Evolutionary conservation across 345 rosid species (phyloP), one percentile per base, ranked within the genome.

Genomic region (Ricinus communis): DNA sequence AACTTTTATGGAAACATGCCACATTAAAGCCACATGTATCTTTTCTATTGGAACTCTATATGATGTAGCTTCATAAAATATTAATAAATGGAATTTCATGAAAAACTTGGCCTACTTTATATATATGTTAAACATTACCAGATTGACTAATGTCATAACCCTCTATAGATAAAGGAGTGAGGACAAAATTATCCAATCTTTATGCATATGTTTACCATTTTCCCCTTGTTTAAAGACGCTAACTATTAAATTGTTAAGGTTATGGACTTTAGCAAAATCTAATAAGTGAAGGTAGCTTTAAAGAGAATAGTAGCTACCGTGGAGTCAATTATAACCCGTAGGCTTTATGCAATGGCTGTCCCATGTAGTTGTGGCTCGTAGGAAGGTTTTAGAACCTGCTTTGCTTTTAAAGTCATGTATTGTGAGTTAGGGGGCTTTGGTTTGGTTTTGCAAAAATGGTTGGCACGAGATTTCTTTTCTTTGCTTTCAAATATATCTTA

Each of bases 61-160:
- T n/a, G n/a, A n/a, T n/a, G n/a, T n/a, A n/a, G n/a, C n/a, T n/a
- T n/a, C n/a, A n/a, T n/a, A n/a, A n/a, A n/a, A n/a, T n/a, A n/a
- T n/a, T n/a, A n/a, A n/a, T n/a, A n/a, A n/a, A n/a, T n/a, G n/a
- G n/a, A n/a, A n/a, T n/a, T n/a, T n/a, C n/a, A n/a, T n/a, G n/a
- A n/a, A n/a, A n/a, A n/a, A n/a, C n/a, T n/a, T n/a, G n/a, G n/a
- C n/a, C n/a, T n/a, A n/a, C n/a, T n/a, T n/a, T n/a, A n/a, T n/a
- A n/a, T n/a, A n/a, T n/a, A n/a, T n/a, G n/a, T n/a, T n/a, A n/a
- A n/a, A n/a, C n/a, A 69, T 63, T 21, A 13, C 22, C 19, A 36
- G 68, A 68, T 46, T 52, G 49, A n/a, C 33, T 53, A 59, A 49
- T 47, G 67, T 49, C 28, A 60, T n/a, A 18, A 60, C 46, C 75